Conservation (phyloP, 306 rosid genomes). For the Begonia fuchsioides region DNA sequence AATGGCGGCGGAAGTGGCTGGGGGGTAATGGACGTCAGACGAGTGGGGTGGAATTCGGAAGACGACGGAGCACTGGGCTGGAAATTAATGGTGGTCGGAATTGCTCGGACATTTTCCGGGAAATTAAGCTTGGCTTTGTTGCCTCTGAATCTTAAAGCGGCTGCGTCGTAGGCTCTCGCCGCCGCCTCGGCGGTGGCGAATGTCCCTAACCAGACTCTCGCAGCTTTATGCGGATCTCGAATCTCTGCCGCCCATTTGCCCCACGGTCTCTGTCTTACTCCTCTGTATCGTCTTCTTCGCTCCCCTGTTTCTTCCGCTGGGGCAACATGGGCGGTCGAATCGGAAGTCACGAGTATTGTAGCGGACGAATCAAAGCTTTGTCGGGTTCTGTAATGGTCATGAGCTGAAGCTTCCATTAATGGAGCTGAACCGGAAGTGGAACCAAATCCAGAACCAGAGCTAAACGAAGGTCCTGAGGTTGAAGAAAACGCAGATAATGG, state of each 20-base stretch:
- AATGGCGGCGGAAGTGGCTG: background rate
- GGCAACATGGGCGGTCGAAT: background rate
- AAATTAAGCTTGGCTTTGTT: too few relatives aligned
- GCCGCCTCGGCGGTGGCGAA: slow-evolving; percentile 12
- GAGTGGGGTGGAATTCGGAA: background rate
- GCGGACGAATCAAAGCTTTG: background rate
- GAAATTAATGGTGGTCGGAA: background rate
- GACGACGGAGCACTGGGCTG: background rate
- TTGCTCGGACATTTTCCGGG: slow-evolving; percentile 4
- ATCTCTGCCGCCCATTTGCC: too few relatives aligned
- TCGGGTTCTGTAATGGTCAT: background rate
- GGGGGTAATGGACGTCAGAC: background rate
- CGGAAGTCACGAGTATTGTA: background rate
- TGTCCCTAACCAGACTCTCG: too few relatives aligned
- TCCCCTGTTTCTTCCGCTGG: slow-evolving; percentile 4
- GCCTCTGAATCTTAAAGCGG: slow-evolving; percentile 12
- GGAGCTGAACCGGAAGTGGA: background rate
- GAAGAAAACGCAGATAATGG: slow-evolving; percentile 1
- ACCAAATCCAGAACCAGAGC: background rate
- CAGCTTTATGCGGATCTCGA: too few relatives aligned
- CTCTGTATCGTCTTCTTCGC: slow-evolving; percentile 12
- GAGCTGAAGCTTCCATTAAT: background rate
- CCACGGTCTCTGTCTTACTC: slow-evolving; percentile 11
- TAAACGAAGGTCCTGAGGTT: background rate
- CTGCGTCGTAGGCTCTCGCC: slow-evolving; percentile 10